phyloP scores from a whole-genome alignment of 805 yeast species.

The Schwanniomyces sp. region DNA sequence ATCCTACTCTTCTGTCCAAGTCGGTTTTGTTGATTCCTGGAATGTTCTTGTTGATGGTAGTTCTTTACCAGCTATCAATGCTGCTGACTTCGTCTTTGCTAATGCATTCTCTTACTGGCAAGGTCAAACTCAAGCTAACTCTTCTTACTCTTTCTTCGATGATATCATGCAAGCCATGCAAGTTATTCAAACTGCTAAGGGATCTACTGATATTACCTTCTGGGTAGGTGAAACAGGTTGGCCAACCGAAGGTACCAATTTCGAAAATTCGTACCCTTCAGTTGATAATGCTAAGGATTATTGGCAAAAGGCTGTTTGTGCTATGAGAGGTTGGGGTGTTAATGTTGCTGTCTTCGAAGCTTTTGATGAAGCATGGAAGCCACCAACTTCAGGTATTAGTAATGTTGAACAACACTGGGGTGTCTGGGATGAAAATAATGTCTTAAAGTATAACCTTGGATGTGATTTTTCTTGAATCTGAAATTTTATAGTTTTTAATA shows the following conservation, averaged over 20 bases:
- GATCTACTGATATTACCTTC: constrained; percentile 80
- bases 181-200: constrained; percentile 81
- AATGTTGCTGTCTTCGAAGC: constrained; percentile 94
- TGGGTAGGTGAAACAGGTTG: constrained; percentile 99
- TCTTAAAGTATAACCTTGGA: constrained; percentile 36
- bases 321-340: constrained; percentile 93
- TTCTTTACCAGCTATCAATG: constrained; percentile 67
- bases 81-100: constrained; percentile 84
- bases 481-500: background rate
- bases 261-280: constrained; percentile 65
- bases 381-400: constrained; percentile 79
- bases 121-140: constrained; percentile 82
- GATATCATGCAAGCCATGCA: constrained; percentile 98
- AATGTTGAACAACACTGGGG: constrained; percentile 97
- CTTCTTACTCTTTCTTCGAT: constrained; percentile 90
- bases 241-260: constrained; percentile 85
- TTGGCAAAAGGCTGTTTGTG: constrained; percentile 91
- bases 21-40: constrained; percentile 97
- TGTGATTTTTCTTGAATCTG: constrained; percentile 25
- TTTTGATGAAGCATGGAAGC: constrained; percentile 95
- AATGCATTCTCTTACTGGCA: constrained; percentile 99
- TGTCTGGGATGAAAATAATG: constrained; percentile 59
- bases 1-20: constrained; percentile 67
- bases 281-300: constrained; percentile 70
- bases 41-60: constrained; percentile 82